These are phyloP conservation scores for Neodidymelliopsis sp. DNA, from an alignment of 2,329 filamentous ascomycete species.

Conservation along the genomic window DNA sequence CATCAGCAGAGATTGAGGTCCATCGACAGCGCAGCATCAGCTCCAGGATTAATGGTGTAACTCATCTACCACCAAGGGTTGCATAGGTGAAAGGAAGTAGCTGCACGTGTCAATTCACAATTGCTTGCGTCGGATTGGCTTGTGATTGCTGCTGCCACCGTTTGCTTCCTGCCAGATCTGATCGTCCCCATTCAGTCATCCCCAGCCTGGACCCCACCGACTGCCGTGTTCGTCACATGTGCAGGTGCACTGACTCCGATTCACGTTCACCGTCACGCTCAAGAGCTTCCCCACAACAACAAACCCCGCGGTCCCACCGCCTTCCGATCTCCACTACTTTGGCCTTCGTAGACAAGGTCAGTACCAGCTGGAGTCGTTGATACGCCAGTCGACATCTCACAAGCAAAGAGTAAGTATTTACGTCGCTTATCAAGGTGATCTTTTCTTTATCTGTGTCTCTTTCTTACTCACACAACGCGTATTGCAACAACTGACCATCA, in stretches of 20 bases:
- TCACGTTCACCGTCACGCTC: conserved; percentile 10
- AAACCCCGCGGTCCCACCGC: neutral
- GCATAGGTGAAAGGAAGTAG: conserved; percentile 9
- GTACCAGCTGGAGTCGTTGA: neutral
- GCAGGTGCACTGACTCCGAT: conserved; percentile 11
- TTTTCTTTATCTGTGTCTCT: neutral
- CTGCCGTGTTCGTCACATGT: conserved; percentile 4
- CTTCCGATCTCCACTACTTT: neutral
- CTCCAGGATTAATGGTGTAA: conserved; percentile 7
- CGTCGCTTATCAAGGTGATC: neutral
- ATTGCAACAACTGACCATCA: neutral
- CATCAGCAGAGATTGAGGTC: conserved; percentile 51
- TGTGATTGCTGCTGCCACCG: neutral
- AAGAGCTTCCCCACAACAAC: conserved; percentile 12
- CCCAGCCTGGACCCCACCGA: neutral
- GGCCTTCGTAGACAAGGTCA: neutral
- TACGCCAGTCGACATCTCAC: neutral
- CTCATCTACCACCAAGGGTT: conserved; percentile 14
- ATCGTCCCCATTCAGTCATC: too few relatives aligned
- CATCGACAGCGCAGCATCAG: conserved; percentile 28
- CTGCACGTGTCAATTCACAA: neutral
- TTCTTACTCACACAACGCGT: neutral
- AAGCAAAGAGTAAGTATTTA: conserved; percentile 1
- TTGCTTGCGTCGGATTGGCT: neutral
- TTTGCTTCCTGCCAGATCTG: conserved; percentile 4